Percentiles rank a stretch among this genome's conserved stretches.
These are phyloP conservation scores for Penicillium hesseltinei DNA, from an alignment of 2,329 filamentous ascomycete genomes.

Conservation along the genomic window DNA sequence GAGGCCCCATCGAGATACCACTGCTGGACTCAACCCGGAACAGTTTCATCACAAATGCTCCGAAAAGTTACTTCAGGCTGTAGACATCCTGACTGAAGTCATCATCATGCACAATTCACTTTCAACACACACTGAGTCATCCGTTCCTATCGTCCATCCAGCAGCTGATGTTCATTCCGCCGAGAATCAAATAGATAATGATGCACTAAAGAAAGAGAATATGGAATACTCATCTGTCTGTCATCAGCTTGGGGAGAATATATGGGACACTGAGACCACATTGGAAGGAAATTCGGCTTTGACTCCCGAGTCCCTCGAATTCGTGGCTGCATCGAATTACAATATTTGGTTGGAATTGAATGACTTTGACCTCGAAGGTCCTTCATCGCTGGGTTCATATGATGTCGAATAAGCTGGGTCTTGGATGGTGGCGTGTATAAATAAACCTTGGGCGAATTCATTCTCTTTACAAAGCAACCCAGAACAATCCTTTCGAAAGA, in stretches of 20 bases:
- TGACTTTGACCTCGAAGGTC: not conserved
- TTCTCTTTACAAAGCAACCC: not conserved
- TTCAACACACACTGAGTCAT: not conserved
- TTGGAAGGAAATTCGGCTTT: not conserved
- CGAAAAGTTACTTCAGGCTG: not conserved
- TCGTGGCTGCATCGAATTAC: not conserved
- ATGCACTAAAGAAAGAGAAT: no score
- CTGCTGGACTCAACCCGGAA: no score
- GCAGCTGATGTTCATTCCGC: not conserved
- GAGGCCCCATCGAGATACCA: no score
- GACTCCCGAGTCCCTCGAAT: not conserved
- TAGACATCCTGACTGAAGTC: not conserved
- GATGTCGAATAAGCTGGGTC: not conserved
- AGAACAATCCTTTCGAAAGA: not conserved
- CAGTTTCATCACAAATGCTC: no score
- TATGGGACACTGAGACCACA: not conserved
- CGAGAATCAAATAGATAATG: no score
- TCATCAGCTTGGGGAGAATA: not conserved
- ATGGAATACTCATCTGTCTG: not conserved
- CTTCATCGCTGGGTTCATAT: not conserved
- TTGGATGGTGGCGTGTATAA: not conserved
- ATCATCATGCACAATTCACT: no score
- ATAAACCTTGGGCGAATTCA: not conserved
- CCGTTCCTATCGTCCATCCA: not conserved
- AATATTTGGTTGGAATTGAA: conserved; percentile 1